Percentiles rank a stretch among this genome's conserved stretches.
Evolutionary conservation across 805 yeast species (phyloP).

Genomic region (Yamadazyma tumulicola): DNA sequence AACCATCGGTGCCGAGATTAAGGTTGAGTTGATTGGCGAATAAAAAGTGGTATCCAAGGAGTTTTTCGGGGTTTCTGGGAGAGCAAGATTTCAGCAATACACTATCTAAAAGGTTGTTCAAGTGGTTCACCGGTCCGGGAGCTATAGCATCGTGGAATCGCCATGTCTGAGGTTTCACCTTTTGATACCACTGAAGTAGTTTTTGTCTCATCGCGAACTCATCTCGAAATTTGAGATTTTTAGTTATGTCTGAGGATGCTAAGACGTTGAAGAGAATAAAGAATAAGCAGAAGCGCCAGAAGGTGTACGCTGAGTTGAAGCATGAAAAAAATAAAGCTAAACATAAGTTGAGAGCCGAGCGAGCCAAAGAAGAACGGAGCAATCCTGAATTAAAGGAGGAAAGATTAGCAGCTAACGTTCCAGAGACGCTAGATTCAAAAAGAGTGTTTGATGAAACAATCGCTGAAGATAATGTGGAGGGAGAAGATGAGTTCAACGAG

Average conservation of each 20-base stretch:
- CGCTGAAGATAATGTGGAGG: conserved; percentile 51
- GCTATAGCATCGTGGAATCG: conserved; percentile 18
- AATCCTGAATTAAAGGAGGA: conserved; percentile 81
- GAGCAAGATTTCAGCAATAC: conserved; percentile 9
- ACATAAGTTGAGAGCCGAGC: conserved; percentile 70
- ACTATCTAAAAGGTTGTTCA: conserved; percentile 14
- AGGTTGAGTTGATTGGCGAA: conserved; percentile 59
- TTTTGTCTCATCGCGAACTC: conserved; percentile 3
- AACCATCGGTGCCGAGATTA: conserved; percentile 67
- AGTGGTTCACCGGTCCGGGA: conserved; percentile 17
- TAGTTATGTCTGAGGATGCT: conserved; percentile 16
- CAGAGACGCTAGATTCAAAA: conserved; percentile 79
- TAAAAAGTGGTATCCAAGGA: conserved; percentile 58
- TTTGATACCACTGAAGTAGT: conserved; percentile 17
- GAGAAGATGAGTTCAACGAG: conserved; percentile 60
- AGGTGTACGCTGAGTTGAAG: conserved; percentile 68
- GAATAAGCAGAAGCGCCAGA: conserved; percentile 78
- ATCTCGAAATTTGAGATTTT: conserved; percentile 1
- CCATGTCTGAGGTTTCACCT: conserved; percentile 18
- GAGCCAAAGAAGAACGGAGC: conserved; percentile 83
- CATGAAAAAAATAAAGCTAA: conserved; percentile 72
- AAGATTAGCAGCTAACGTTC: conserved; percentile 72
- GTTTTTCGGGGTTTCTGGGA: not conserved
- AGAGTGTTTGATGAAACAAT: conserved; percentile 87
- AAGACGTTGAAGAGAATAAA: conserved; percentile 45